A percentile compares a stretch with the other conserved stretches of the same genome.
Conservation (phyloP, 106 monocot genomes). For the Dendrobium officinale region DNA sequence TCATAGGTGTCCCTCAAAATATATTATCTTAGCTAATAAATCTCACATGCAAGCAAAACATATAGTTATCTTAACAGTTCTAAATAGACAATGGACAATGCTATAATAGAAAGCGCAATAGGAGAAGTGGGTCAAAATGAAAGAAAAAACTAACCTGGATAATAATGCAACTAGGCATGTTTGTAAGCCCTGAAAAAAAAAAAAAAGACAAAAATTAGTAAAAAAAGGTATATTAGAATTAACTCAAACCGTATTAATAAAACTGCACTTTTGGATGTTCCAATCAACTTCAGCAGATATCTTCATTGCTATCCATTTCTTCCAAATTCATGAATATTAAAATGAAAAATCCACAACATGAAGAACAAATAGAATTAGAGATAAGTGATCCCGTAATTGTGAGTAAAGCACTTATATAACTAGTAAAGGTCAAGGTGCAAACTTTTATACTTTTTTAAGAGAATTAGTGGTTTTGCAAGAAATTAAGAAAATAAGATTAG, state of each 20-base stretch:
- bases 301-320: neutral
- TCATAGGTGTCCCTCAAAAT: neutral
- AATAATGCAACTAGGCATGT: conserved; percentile 25
- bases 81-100: neutral
- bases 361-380: neutral
- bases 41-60: neutral
- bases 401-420: neutral
- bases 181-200: conserved; percentile 67
- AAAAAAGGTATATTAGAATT: neutral
- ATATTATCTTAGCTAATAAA: neutral
- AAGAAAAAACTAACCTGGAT: conserved; percentile 26
- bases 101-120: neutral
- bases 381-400: too few species aligned
- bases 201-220: conserved; percentile 5
- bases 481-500: neutral
- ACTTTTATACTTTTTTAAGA: neutral
- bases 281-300: neutral
- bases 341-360: neutral
- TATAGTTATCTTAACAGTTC: neutral
- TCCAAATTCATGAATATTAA: neutral
- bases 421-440: neutral
- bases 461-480: neutral
- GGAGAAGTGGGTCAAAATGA: neutral
- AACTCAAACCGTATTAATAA: neutral
- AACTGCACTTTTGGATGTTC: neutral